Conservation (phyloP, 2,329 filamentous ascomycete species). For the Colletotrichum godetiae region DNA sequence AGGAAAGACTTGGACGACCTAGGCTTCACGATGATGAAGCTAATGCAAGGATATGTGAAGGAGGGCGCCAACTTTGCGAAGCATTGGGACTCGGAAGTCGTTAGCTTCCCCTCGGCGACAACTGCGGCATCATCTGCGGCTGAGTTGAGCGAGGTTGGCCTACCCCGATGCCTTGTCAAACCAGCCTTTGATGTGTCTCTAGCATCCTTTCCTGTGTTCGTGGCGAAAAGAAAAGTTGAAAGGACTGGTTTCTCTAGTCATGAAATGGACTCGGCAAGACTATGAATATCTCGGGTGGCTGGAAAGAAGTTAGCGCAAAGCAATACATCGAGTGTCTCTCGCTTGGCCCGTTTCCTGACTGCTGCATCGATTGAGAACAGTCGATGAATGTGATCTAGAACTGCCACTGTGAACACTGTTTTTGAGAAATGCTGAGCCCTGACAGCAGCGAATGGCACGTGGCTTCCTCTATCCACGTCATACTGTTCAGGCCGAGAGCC, state of each 20-base stretch:
- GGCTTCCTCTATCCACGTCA: too few relatives aligned
- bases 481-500: too few relatives aligned
- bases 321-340: too few relatives aligned
- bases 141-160: constrained; percentile 1
- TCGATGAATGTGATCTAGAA: too few relatives aligned
- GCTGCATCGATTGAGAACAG: too few relatives aligned
- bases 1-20: not conserved
- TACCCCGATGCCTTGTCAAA: not conserved
- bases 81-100: not conserved
- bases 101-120: constrained; percentile 1
- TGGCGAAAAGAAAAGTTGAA: not conserved
- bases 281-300: not conserved
- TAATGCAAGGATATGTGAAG: constrained; percentile 4
- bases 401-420: too few relatives aligned
- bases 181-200: not conserved
- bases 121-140: not conserved
- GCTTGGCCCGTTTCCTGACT: too few relatives aligned
- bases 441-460: too few relatives aligned
- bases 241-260: not conserved
- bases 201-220: constrained; percentile 6
- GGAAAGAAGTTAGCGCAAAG: not conserved
- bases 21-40: not conserved
- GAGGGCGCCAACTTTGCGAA: not conserved
- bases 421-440: too few relatives aligned
- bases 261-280: not conserved